A percentile compares a stretch with the other conserved stretches of the same genome.
These are phyloP conservation scores for Ustilago shanxiensis DNA, from an alignment of 1,284 basidiomycete species.

Conservation along the genomic window DNA sequence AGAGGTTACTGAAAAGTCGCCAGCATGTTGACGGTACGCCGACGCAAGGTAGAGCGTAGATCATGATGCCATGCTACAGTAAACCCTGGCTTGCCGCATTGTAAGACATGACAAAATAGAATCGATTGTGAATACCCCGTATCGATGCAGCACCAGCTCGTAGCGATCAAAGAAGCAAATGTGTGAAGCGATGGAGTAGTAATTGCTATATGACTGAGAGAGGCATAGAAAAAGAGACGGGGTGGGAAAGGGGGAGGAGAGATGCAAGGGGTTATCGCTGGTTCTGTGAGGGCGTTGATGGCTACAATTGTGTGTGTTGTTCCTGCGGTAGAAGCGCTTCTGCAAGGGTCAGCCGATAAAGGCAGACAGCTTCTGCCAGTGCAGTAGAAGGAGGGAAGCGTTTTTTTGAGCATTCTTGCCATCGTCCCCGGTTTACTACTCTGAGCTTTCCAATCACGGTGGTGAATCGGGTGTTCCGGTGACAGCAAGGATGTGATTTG, in stretches of 20 bases:
- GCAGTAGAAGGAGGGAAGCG: too few relatives aligned
- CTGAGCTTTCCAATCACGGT: background rate
- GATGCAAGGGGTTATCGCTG: conserved; percentile 5
- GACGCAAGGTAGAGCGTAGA: background rate
- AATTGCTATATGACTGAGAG: background rate
- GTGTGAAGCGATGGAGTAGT: background rate
- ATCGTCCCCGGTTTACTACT: too few relatives aligned
- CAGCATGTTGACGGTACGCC: background rate
- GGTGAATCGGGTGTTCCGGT: background rate
- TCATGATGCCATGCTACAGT: background rate
- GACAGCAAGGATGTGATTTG: background rate
- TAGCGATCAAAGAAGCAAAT: background rate
- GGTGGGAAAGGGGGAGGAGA: background rate
- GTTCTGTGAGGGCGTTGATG: background rate
- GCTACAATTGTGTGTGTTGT: background rate
- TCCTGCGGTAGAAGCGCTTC: conserved; percentile 16
- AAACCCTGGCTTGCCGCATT: too few relatives aligned
- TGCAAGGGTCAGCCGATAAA: background rate
- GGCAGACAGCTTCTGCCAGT: background rate
- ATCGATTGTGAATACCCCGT: background rate
- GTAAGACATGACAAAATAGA: background rate
- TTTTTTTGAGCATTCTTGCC: background rate
- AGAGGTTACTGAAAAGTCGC: background rate
- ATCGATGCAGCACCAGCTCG: background rate
- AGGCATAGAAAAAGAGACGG: background rate